These are phyloP conservation scores for Malassezia globosa DNA, from an alignment of 1,284 basidiomycete species.

Conservation along the genomic window DNA sequence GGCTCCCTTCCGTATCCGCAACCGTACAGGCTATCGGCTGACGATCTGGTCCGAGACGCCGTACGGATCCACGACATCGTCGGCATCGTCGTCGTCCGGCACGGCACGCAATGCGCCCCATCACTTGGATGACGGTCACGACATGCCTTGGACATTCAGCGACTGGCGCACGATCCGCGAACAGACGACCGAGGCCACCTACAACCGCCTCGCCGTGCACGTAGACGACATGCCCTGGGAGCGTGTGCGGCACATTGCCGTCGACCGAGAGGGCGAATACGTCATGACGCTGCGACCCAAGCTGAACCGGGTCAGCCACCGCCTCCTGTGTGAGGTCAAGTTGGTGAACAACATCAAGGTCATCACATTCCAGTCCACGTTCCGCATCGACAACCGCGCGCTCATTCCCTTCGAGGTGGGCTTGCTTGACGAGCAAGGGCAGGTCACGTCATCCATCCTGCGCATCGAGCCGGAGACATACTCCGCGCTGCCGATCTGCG, in stretches of 20 bases:
- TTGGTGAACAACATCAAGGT: conserved; percentile 89
- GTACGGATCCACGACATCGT: conserved; percentile 7
- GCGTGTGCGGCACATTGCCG: conserved; percentile 72
- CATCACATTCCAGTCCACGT: conserved; percentile 85
- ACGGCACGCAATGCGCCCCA: conserved; percentile 28
- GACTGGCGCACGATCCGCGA: conserved; percentile 92
- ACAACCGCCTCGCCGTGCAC: conserved; percentile 49
- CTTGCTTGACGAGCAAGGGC: conserved; percentile 72
- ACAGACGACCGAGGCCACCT: conserved; percentile 24
- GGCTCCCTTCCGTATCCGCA: conserved; percentile 84
- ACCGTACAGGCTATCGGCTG: conserved; percentile 66
- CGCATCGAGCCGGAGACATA: conserved; percentile 83
- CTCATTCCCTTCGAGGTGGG: conserved; percentile 87
- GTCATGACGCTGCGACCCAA: conserved; percentile 74
- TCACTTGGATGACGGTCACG: conserved; percentile 58
- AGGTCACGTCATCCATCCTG: conserved; percentile 67
- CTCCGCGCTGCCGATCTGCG: conserved; percentile 81
- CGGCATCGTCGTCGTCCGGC: not conserved
- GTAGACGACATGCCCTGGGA: conserved; percentile 86
- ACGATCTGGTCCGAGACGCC: conserved; percentile 43
- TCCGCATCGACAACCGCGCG: conserved; percentile 82
- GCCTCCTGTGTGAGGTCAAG: conserved; percentile 78
- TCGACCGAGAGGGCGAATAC: conserved; percentile 88
- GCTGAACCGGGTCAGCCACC: conserved; percentile 63
- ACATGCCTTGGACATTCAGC: conserved; percentile 90